Base-by-base conservation (phyloP, 768 basidiomycete genomes). In the Phaeotremella skinneri region DNA sequence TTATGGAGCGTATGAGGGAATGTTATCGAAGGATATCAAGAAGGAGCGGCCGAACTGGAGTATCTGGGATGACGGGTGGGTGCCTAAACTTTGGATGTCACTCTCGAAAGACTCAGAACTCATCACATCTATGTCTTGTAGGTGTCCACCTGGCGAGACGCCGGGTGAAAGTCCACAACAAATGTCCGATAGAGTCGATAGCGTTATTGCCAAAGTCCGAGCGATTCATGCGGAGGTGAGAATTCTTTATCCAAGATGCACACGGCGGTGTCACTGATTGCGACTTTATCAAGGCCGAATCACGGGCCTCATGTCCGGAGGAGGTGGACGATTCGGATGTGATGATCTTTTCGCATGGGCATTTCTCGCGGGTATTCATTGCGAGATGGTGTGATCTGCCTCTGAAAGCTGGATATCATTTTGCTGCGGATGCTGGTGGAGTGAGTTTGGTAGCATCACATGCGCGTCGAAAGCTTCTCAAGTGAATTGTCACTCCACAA, bases 1-100 rank as follows among this genome's bases (percentile, higher is more conserved):
- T 69, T 94, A 79, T 80, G 89, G 93, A 9, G 84, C 89, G 6
- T 96, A 89, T 70, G 92, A 94, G 73, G 92, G 91, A 4, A 82
- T 92, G 41, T 74, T 82, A 26, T 80, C 85, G n/a, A 79, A 83
- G n/a, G 89, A 94, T 66, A 94, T 94, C 66, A 79, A 84, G 61
- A 81, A 81, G 49, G 81, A 79, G 56, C 82, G 79, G 51, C 79
- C 82, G 2, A 74, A 70, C 31, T 97, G 91, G 91, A 68, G 74
- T n/a, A 91, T 93, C 67, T 94, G 90, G 90, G 81, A 76, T 39
- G 87, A 92, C 69, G 91, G 89, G 87, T 87, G 73, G 32, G 81
- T 76, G 9, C 48, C 37, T 39, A 23, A 11, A 27, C 31, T 21
- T n/a, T n/a, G n/a, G n/a, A n/a, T n/a, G n/a, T n/a, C 39, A 13